Evolutionary conservation across 352 stramenopile species (phyloP).

Genomic region (Hyphochytrium catenoides): DNA sequence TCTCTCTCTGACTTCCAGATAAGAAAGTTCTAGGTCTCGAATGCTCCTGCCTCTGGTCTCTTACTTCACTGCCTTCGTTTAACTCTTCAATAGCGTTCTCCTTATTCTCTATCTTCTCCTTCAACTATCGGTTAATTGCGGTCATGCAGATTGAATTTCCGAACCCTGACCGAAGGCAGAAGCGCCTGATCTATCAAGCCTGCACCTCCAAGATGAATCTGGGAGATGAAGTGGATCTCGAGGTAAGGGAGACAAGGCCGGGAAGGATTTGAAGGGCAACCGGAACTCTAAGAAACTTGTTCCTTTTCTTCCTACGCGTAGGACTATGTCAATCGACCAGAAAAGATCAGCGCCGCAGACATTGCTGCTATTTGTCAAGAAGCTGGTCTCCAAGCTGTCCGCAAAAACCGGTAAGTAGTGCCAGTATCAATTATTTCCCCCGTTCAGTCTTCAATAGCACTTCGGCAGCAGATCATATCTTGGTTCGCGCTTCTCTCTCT

Average conservation of each 20-base stretch:
- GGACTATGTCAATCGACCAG: constrained; percentile 98
- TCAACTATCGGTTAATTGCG: background rate
- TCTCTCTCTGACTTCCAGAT: too few species aligned
- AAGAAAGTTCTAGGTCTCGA: too few species aligned
- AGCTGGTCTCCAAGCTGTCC: constrained; percentile 92
- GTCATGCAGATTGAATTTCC: constrained; percentile 94
- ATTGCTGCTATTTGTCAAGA: constrained; percentile 97
- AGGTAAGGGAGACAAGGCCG: constrained; percentile 16
- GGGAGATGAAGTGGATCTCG: constrained; percentile 94
- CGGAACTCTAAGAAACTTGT: background rate
- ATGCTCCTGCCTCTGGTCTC: too few species aligned
- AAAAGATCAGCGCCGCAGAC: constrained; percentile 97
- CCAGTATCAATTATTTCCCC: too few species aligned
- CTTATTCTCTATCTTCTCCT: too few species aligned
- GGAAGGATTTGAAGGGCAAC: background rate
- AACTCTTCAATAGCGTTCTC: too few species aligned
- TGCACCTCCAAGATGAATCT: constrained; percentile 99
- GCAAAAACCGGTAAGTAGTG: constrained; percentile 97
- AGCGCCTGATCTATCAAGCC: constrained; percentile 99
- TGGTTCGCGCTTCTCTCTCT: too few species aligned
- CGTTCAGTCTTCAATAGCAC: too few species aligned
- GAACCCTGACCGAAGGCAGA: constrained; percentile 92
- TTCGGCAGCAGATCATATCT: too few species aligned
- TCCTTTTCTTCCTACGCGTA: too few species aligned
- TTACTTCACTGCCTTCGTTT: too few species aligned